A percentile compares a stretch with the other conserved stretches of the same genome.
Evolutionary conservation across 2,329 filamentous ascomycete genomes (phyloP).

Genomic region (Neurospora crassa): DNA sequence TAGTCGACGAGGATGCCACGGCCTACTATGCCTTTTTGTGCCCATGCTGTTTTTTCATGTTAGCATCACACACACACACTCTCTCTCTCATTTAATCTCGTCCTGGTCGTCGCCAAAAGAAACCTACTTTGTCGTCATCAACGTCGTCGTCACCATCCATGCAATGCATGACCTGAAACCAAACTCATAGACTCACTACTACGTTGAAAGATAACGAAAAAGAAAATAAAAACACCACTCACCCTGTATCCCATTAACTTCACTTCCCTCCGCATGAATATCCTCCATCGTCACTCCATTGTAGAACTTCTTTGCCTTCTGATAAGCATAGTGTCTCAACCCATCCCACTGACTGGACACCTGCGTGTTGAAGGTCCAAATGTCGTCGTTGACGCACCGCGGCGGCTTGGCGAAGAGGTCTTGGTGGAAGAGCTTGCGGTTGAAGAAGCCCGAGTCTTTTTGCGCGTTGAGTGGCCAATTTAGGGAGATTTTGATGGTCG

Average conservation of each 20-base stretch:
- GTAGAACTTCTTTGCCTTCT: conserved; percentile 28
- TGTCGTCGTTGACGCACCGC: conserved; percentile 48
- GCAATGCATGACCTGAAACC: background rate
- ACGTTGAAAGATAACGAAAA: background rate
- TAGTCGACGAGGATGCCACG: conserved; percentile 45
- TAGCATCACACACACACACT: background rate
- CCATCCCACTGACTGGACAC: conserved; percentile 50
- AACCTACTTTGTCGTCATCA: background rate
- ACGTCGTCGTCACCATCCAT: background rate
- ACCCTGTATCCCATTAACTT: conserved; percentile 33
- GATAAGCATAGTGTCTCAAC: conserved; percentile 40
- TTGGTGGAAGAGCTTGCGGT: conserved; percentile 41
- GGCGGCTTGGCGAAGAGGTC: conserved; percentile 30
- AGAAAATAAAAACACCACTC: conserved; percentile 5
- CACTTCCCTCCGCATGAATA: conserved; percentile 26
- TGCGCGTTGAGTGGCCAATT: conserved; percentile 51
- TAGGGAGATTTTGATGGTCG: conserved; percentile 37
- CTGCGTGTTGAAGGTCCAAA: conserved; percentile 49
- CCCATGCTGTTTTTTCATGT: conserved; percentile 29
- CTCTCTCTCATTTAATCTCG: background rate
- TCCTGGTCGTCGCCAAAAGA: background rate
- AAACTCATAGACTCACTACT: background rate
- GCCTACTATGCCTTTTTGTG: conserved; percentile 44
- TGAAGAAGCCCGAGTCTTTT: conserved; percentile 42
- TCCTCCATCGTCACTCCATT: conserved; percentile 28